These are phyloP conservation scores for Neofusicoccum laricinum DNA, from an alignment of 2,329 filamentous ascomycete genomes.

Conservation along the genomic window DNA sequence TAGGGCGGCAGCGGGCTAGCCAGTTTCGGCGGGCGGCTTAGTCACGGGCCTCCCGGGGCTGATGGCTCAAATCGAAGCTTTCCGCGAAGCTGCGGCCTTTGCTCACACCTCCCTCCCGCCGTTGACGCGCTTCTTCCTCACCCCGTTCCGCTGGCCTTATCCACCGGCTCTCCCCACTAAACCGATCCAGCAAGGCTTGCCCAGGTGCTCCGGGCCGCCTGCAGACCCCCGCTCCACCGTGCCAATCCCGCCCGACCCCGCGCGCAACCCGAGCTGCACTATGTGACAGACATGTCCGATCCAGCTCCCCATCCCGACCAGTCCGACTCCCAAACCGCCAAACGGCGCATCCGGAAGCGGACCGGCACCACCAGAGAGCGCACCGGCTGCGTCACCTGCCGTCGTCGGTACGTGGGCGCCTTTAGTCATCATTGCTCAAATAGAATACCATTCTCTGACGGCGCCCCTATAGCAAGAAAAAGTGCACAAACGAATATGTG, in stretches of 20 bases:
- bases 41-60: background rate
- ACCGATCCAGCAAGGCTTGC: background rate
- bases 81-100: background rate
- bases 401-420: slow-evolving; percentile 12
- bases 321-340: slow-evolving; percentile 1
- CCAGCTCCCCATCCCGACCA: background rate
- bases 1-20: background rate
- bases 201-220: background rate
- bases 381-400: slow-evolving; percentile 17
- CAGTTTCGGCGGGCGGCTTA: too few species aligned
- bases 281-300: slow-evolving; percentile 11
- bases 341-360: slow-evolving; percentile 14
- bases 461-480: slow-evolving; percentile 8
- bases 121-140: slow-evolving; percentile 3
- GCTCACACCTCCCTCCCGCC: slow-evolving; percentile 6
- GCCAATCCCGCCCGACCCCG: background rate
- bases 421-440: background rate
- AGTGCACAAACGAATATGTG: slow-evolving; percentile 14
- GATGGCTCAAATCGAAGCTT: slow-evolving; percentile 8
- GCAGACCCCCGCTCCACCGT: background rate
- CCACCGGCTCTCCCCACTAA: background rate
- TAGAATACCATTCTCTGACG: background rate
- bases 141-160: background rate
- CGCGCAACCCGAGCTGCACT: background rate
- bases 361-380: slow-evolving; percentile 16